Conservation (phyloP, 192 early-diverging fungal genomes). For the Paraglomus occultum region DNA sequence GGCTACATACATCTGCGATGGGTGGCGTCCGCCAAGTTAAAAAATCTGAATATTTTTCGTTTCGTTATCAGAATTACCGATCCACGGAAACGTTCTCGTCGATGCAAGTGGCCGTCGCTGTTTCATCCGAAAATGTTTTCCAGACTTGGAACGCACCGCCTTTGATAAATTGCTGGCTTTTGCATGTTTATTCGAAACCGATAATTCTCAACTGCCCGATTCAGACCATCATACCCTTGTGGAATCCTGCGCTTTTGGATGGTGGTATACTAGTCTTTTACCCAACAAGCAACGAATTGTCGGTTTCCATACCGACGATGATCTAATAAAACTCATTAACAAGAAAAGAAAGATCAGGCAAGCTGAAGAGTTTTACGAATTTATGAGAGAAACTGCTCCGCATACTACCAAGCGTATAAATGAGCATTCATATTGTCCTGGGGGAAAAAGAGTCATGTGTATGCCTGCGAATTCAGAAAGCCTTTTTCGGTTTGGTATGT, state of each 20-base stretch:
- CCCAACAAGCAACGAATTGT: slow-evolving; percentile 27
- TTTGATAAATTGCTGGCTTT: slow-evolving; percentile 24
- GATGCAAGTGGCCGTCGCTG: slow-evolving; percentile 29
- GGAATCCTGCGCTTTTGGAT: slow-evolving; percentile 22
- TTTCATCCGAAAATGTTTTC: slow-evolving; percentile 19
- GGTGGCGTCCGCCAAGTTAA: neutral
- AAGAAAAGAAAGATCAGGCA: slow-evolving; percentile 12
- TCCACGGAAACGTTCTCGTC: slow-evolving; percentile 17
- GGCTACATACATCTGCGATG: neutral
- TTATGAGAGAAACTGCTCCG: neutral
- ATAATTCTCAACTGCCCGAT: neutral
- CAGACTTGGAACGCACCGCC: neutral
- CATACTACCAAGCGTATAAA: neutral
- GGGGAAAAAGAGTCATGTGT: slow-evolving; percentile 16
- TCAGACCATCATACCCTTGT: slow-evolving; percentile 6
- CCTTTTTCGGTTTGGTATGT: slow-evolving; percentile 24
- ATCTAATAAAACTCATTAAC: slow-evolving; percentile 3
- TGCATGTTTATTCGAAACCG: slow-evolving; percentile 19
- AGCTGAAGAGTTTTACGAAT: slow-evolving; percentile 19
- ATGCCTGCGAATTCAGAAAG: slow-evolving; percentile 24
- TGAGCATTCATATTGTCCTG: neutral
- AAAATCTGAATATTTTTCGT: too few relatives aligned
- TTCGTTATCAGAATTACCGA: too few relatives aligned
- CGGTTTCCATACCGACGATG: slow-evolving; percentile 23
- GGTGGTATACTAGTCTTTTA: slow-evolving; percentile 14